phyloP scores from a whole-genome alignment of 2,329 filamentous ascomycete species.

The Cordyceps tenuipes region DNA sequence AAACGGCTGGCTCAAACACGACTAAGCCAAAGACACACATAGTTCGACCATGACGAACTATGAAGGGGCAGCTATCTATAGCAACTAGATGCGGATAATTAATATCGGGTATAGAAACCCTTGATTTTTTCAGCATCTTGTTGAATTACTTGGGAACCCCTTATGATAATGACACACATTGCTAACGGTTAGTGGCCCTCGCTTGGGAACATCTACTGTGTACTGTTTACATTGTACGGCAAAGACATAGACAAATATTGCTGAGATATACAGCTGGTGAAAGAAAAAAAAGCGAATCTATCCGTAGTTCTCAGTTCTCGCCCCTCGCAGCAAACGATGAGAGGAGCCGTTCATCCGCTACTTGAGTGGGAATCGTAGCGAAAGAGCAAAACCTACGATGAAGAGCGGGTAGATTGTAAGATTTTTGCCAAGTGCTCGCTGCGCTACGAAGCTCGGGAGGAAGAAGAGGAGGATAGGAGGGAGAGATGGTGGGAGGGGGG shows the following conservation, averaged over 20 bases:
- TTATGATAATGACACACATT: not conserved
- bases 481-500: no score
- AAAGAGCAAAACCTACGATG: not conserved
- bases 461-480: no score
- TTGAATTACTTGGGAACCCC: not conserved
- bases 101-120: not conserved
- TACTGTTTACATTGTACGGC: no score
- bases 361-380: not conserved
- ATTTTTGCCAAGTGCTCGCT: not conserved
- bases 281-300: not conserved
- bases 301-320: no score
- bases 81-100: no score
- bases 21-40: not conserved
- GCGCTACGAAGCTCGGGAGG: not conserved
- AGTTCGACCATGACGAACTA: not conserved
- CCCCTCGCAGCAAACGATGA: not conserved
- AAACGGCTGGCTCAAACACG: slow-evolving; percentile 11
- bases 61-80: not conserved
- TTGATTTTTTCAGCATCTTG: not conserved
- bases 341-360: not conserved
- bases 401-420: not conserved
- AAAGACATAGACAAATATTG: not conserved
- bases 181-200: not conserved
- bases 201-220: not conserved
- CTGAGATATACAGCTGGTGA: not conserved